phyloP scores from a whole-genome alignment of 345 rosid genomes.

The Populus davidiana region DNA sequence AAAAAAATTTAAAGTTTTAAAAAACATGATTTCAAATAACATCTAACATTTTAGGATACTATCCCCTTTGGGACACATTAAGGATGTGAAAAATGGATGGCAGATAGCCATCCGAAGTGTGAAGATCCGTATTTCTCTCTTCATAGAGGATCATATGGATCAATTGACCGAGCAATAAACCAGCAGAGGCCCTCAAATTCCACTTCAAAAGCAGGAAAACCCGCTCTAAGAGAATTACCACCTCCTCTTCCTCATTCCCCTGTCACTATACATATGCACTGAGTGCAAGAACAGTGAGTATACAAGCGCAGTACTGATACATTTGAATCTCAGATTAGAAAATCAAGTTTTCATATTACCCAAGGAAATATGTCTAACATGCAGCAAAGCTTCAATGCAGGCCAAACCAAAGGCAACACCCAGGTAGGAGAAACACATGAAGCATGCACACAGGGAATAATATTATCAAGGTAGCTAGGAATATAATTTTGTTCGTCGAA shows the following conservation, averaged over 20 bases:
- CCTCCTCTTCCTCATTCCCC: not conserved
- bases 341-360: not conserved
- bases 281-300: too few relatives aligned
- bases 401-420: slow-evolving; percentile 12
- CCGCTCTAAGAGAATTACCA: not conserved
- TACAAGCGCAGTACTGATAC: not conserved
- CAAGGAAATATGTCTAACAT: slow-evolving; percentile 2
- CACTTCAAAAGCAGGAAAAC: not conserved
- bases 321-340: not conserved
- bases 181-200: not conserved
- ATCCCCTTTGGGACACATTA: not conserved
- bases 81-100: not conserved
- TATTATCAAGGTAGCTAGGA: not conserved
- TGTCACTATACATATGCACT: not conserved
- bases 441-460: too few relatives aligned
- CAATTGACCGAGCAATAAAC: not conserved
- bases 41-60: too few relatives aligned
- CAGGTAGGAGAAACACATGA: not conserved
- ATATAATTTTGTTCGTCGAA: not conserved
- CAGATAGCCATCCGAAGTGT: not conserved
- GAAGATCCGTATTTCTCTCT: not conserved
- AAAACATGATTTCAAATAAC: too few relatives aligned
- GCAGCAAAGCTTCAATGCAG: slow-evolving; percentile 15
- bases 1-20: too few relatives aligned
- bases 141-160: not conserved